Evolutionary conservation across 495 filamentous ascomycete species (phyloP), one percentile per base, ranked within the genome.

Genomic region (Baudoinia panamericana): DNA sequence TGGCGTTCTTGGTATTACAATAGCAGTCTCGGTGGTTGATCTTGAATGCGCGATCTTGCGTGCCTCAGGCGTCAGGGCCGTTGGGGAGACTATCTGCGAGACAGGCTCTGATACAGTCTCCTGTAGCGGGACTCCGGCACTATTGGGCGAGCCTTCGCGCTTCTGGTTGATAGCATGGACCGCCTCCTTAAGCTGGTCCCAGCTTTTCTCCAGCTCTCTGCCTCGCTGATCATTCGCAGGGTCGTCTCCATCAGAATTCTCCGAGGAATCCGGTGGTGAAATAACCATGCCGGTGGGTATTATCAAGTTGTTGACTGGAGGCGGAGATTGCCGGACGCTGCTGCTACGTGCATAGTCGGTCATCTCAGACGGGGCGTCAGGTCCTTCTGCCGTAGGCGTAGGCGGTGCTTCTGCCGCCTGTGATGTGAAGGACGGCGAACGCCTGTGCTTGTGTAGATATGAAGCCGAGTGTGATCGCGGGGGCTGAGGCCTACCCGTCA

Each of bases 241-340:
- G 6, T 74, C 72, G 46, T 94, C 90, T 52, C 94, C 87, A 58
- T 97, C 90, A 56, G 78, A 81, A 52, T 72, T 76, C 25, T 70
- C 66, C 5, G 67, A 63, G 9, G 88, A 94, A 40, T 94, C 87
- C 0, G 87, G 87, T 16, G 86, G 86, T 2, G 87, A 92, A 18
- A 87, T 78, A 33, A 92, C 68, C 26, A 84, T 84, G 36, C 80
- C 84, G 25, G 74, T 70, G 23, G 84, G 83, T 57, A 93, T 84
- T 28, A 64, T 59, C 23, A 72, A 71, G 62, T 77, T 72, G 46
- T 72, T 82, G 30, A 80, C 56, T 10, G 84, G 83, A 20, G 82
- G 78, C 12, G 83, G 82, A 17, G 84, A 87, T 56, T 86, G 80
- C 41, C 81, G 75, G 36, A 87, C 67, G 58, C 59, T 62, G 49